Percentiles rank a stretch among this genome's conserved stretches.
Evolutionary conservation across 768 basidiomycete species (phyloP).

Genomic region (Neoboletus brunneissimus): DNA sequence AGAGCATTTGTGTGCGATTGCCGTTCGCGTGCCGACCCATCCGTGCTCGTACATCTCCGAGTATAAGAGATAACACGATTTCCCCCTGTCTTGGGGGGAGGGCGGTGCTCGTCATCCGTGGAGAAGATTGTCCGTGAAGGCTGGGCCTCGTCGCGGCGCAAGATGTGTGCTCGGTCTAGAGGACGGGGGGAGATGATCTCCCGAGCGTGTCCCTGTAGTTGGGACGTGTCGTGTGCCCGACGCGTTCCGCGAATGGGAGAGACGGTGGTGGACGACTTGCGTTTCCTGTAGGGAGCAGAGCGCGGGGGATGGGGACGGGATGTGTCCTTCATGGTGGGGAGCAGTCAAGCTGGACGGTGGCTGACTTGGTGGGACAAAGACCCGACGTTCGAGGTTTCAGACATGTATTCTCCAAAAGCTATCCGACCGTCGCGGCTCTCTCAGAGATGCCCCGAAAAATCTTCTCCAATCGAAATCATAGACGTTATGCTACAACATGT

Average conservation of each 20-base stretch:
- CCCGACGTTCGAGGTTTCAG: slow-evolving; percentile 3
- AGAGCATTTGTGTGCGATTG: slow-evolving; percentile 4
- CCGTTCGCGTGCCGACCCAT: slow-evolving; percentile 5
- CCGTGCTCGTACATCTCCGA: slow-evolving; percentile 4
- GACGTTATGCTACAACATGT: not conserved
- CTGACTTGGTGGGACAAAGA: slow-evolving; percentile 13
- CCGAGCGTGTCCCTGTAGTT: not conserved
- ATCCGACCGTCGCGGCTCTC: slow-evolving; percentile 9
- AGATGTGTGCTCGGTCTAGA: slow-evolving; percentile 8
- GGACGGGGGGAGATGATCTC: not conserved
- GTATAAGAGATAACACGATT: not conserved
- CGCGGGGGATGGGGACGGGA: slow-evolving; percentile 16
- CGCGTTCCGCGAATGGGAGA: slow-evolving; percentile 14
- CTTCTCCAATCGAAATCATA: not conserved
- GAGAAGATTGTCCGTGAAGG: not conserved
- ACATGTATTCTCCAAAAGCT: not conserved
- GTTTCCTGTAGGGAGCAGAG: slow-evolving; percentile 21
- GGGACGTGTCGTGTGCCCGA: slow-evolving; percentile 14
- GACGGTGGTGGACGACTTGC: not conserved
- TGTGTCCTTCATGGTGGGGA: slow-evolving; percentile 25
- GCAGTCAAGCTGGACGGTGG: slow-evolving; percentile 14
- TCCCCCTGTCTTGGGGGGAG: slow-evolving; percentile 5
- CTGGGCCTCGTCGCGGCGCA: slow-evolving; percentile 5
- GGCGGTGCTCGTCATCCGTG: slow-evolving; percentile 4
- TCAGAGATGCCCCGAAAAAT: not conserved